A percentile compares a stretch with the other conserved stretches of the same genome.
These are phyloP conservation scores for Teratosphaeria destructans DNA, from an alignment of 2,329 filamentous ascomycete species.

Conservation along the genomic window DNA sequence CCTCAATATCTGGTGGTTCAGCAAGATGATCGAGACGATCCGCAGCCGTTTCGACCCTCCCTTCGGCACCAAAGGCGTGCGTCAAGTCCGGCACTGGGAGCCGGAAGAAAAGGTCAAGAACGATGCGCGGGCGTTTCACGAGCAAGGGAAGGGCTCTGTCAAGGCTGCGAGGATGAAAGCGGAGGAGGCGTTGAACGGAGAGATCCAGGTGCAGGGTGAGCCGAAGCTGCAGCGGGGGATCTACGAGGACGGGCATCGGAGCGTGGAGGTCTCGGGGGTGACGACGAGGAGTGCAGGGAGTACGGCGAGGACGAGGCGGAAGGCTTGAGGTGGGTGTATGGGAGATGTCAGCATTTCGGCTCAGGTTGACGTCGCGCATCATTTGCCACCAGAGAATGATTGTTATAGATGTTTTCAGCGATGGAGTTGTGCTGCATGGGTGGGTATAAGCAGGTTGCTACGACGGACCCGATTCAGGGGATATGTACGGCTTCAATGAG, in stretches of 20 bases:
- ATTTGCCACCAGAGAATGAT: too few species aligned
- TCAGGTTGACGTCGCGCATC: background rate
- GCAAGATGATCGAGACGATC: conserved; percentile 74
- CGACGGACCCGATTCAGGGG: too few species aligned
- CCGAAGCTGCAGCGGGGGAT: conserved; percentile 10
- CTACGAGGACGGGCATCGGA: conserved; percentile 17
- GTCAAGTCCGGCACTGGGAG: conserved; percentile 16
- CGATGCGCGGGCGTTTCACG: conserved; percentile 1
- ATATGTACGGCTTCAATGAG: too few species aligned
- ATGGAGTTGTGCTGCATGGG: background rate
- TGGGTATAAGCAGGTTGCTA: background rate
- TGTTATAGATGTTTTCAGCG: too few species aligned
- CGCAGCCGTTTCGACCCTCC: conserved; percentile 62
- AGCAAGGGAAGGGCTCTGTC: conserved; percentile 11
- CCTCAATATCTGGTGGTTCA: conserved; percentile 77
- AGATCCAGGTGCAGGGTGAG: conserved; percentile 1
- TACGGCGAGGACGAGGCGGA: conserved; percentile 6
- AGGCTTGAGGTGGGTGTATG: conserved; percentile 2
- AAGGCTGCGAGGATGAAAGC: conserved; percentile 15
- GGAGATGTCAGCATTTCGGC: background rate
- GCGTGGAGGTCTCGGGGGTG: conserved; percentile 14
- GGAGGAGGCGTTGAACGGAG: conserved; percentile 10
- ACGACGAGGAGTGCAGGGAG: conserved; percentile 2
- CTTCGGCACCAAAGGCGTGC: conserved; percentile 32
- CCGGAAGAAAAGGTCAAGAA: conserved; percentile 7